Base-by-base conservation (phyloP, 2,329 filamentous ascomycete species). In the Ophiostoma fasciatum region DNA sequence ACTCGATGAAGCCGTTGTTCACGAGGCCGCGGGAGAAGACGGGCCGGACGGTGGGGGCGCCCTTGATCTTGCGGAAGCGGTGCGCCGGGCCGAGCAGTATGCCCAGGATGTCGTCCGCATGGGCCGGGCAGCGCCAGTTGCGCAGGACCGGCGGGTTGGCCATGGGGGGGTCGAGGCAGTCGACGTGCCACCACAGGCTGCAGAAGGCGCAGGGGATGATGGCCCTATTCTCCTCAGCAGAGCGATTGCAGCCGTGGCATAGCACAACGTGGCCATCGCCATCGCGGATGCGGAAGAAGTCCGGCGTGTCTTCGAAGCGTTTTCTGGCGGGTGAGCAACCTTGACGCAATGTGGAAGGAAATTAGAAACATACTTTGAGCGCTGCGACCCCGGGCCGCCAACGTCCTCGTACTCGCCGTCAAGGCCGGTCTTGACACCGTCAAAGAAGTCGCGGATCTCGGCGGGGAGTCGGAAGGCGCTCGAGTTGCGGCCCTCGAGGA, bases 201-300 rank as follows among this genome's bases (percentile, higher is more conserved):
- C 88, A 98, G 49, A 70, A 73, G 55, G 85, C 85, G 61, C 88
- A 98, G 31, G 80, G 75, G 46, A 94, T 79, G 48, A 96, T 85
- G 46, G 78, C 72, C 19, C 80, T 74, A 47, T 68, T 68, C 43
- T 61, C 57, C 15, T 70, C 62, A 31, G 78, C 71, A 20, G 78
- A 68, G 48, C 68, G 66, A 45, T 80, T 70, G 59, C 88, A 96
- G 30, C 63, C 62, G 51, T 79, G 74, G 59, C 88, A 96, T 33
- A 92, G 61, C 31, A 92, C 78, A 4, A 75, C 59, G 38, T 80
- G 78, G 43, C 79, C 79, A 45, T 92, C 82, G 39, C 57, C 60
- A 48, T 88, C 81, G 40, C 74, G 72, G 40, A 78, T 58, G 52
- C 70, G 78, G 60, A 73, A 74, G 47, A 77, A 75, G 52, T 82